These are phyloP conservation scores for Colletotrichum lini DNA, from an alignment of 2,329 filamentous ascomycete genomes.

Conservation along the genomic window DNA sequence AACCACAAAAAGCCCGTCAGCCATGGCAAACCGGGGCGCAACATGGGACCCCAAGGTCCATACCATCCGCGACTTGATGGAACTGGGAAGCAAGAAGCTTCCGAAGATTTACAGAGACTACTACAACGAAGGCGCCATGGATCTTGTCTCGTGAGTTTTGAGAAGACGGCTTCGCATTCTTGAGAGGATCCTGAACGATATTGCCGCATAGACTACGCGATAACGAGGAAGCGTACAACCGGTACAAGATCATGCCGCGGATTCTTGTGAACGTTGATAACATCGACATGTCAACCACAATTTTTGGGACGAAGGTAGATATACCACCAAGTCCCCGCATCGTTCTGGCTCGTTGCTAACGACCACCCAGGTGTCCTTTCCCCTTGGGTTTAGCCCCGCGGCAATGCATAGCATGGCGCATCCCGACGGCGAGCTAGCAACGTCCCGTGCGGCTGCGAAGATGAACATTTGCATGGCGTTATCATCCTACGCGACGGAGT, in stretches of 20 bases:
- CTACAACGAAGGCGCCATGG: slow-evolving; percentile 71
- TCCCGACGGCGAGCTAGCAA: slow-evolving; percentile 65
- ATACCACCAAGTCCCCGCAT: too few relatives aligned
- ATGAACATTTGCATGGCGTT: slow-evolving; percentile 58
- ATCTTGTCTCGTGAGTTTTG: slow-evolving; percentile 59
- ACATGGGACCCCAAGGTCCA: slow-evolving; percentile 35
- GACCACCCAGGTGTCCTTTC: slow-evolving; percentile 55
- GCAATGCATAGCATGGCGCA: slow-evolving; percentile 70
- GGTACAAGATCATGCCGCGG: slow-evolving; percentile 64
- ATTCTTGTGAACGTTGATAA: slow-evolving; percentile 58
- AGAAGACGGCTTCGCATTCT: background rate
- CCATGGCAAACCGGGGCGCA: slow-evolving; percentile 41
- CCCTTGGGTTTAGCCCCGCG: slow-evolving; percentile 68
- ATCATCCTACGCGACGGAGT: slow-evolving; percentile 61
- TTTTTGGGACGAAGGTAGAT: slow-evolving; percentile 56
- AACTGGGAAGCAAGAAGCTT: slow-evolving; percentile 54
- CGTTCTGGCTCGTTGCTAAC: too few relatives aligned
- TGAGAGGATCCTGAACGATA: slow-evolving; percentile 40
- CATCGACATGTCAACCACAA: slow-evolving; percentile 56
- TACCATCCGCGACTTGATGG: slow-evolving; percentile 55
- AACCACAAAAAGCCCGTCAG: too few relatives aligned
- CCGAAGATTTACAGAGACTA: slow-evolving; percentile 63
- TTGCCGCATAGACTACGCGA: slow-evolving; percentile 55
- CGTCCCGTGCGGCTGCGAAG: slow-evolving; percentile 61
- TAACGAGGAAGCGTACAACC: slow-evolving; percentile 66